Base-by-base conservation (phyloP, 129 eudicot species). In the Lactuca sativa region DNA sequence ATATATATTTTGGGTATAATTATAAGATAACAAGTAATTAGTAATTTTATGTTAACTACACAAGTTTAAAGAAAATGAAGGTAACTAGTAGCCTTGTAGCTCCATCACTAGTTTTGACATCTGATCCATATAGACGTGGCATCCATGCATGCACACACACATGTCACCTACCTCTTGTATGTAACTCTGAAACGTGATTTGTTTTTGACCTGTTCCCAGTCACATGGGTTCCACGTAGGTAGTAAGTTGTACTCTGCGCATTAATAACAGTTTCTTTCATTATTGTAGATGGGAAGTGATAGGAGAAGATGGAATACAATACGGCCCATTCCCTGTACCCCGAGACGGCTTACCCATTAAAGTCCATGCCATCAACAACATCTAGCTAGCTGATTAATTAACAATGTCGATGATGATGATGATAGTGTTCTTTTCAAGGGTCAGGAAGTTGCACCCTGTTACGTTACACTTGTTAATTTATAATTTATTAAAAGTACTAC, bases 261-360 rank as follows among this genome's bases (percentile, higher is more conserved):
- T 49, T 0, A 15, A 15, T 51, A 21, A 54, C 15, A 25, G 6
- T 41, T 73, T 8, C 16, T 3, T 56, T 64, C 44, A 56, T 32
- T 67, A 9, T 3, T 63, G 75, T 69, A 91, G 97, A 71, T 91
- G 97, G 97, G 78, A 83, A 66, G 90, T 80, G 51, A 76, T 78
- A 2, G 95, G 97, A 58, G 88, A 80, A 54, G 86, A 85, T 0
- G 97, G 90, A 21, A 77, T 91, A 65, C 88, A 91, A 52, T 87
- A 91, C 32, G 95, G 80, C 33, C 97, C 97, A 6, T 91, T 91
- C 53, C 97, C 95, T 0, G 85, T 91, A 30, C 97, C 95, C 6
- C 85, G 48, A 72, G 78, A 74, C 41, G 97, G 97, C 7, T 76
- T 87, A 41, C 97, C 92, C 0, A 77, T 91, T 21, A 77, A 54